Conservation (phyloP, 2,329 filamentous ascomycete species). For the Pseudomassariella vexata region DNA sequence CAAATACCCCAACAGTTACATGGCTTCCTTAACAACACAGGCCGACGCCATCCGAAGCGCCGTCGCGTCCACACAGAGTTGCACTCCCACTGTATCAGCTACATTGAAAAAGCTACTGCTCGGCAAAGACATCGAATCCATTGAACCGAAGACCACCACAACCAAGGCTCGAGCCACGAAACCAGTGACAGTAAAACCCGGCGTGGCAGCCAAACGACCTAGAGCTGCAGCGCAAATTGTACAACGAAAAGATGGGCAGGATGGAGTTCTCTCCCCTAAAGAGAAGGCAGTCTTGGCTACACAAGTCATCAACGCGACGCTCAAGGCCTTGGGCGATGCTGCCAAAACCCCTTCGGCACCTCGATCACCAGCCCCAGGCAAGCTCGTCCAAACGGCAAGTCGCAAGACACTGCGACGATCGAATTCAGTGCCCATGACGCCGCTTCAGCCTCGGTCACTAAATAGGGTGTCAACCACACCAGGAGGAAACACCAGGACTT, state of each 20-base stretch:
- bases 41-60: constrained; percentile 48
- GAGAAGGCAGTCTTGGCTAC: constrained; percentile 66
- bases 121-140: constrained; percentile 18
- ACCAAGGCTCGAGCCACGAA: constrained; percentile 23
- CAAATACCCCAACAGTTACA: constrained; percentile 19
- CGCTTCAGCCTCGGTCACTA: constrained; percentile 54
- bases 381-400: constrained; percentile 28
- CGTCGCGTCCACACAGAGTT: constrained; percentile 46
- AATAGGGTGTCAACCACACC: constrained; percentile 56
- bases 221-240: constrained; percentile 12
- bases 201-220: constrained; percentile 7
- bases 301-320: constrained; percentile 63
- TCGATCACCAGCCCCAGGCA: constrained; percentile 27
- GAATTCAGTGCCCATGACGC: constrained; percentile 52
- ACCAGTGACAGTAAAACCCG: constrained; percentile 11
- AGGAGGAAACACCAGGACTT: constrained; percentile 28
- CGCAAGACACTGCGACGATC: constrained; percentile 46
- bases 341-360: constrained; percentile 41
- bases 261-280: constrained; percentile 41
- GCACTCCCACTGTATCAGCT: constrained; percentile 43
- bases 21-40: constrained; percentile 38
- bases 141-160: constrained; percentile 20
- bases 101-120: constrained; percentile 40
- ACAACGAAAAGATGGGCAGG: constrained; percentile 22
- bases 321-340: constrained; percentile 65